Conservation (phyloP, 805 yeast genomes). For the Lachancea nothofagi region DNA sequence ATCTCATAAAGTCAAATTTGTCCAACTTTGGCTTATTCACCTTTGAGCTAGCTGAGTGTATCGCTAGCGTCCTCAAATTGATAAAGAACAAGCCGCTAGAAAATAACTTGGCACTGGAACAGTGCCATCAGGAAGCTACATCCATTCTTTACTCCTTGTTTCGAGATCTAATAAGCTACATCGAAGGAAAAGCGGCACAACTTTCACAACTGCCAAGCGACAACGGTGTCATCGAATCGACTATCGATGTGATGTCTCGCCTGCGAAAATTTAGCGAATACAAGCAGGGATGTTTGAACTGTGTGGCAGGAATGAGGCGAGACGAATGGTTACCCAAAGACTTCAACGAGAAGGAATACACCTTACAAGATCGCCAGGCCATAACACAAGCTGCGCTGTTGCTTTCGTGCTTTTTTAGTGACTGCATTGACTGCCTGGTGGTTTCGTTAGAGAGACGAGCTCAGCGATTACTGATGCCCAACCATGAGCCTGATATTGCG, state of each 20-base stretch:
- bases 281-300: constrained; percentile 42
- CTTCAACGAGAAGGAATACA: constrained; percentile 30
- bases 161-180: constrained; percentile 48
- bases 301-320: constrained; percentile 47
- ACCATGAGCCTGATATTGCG: constrained; percentile 22
- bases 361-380: constrained; percentile 15
- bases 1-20: constrained; percentile 38
- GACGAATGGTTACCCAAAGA: constrained; percentile 67
- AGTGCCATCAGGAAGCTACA: constrained; percentile 24
- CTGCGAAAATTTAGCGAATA: constrained; percentile 62
- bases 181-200: constrained; percentile 46
- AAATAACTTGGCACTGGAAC: constrained; percentile 19
- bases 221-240: constrained; percentile 62
- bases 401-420: constrained; percentile 65
- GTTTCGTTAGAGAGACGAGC: constrained; percentile 59
- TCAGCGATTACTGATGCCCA: constrained; percentile 32
- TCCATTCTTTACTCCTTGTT: constrained; percentile 41
- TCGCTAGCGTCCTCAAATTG: constrained; percentile 33
- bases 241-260: constrained; percentile 66
- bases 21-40: constrained; percentile 46
- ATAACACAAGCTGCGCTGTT: constrained; percentile 38
- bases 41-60: constrained; percentile 54
- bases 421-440: constrained; percentile 69
- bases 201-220: constrained; percentile 54
- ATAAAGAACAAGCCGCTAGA: constrained; percentile 26